A percentile compares a stretch with the other conserved stretches of the same genome.
These are phyloP conservation scores for Penicillium sp. DNA, from an alignment of 2,329 filamentous ascomycete species.

Conservation along the genomic window DNA sequence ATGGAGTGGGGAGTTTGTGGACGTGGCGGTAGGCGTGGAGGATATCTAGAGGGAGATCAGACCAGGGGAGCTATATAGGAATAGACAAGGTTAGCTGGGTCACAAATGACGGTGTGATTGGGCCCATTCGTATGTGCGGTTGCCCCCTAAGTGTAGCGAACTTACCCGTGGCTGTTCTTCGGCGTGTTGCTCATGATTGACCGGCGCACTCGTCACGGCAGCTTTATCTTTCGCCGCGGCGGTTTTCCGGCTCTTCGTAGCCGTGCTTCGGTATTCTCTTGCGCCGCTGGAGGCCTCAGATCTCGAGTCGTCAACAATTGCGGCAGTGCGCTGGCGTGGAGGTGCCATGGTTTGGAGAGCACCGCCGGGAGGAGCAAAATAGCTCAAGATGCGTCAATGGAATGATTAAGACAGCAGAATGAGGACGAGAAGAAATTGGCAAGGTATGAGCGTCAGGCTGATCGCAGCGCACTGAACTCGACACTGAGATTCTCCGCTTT, in stretches of 20 bases:
- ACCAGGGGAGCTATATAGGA: conserved; percentile 39
- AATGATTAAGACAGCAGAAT: no score
- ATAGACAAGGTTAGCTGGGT: background rate
- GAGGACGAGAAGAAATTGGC: conserved; percentile 3
- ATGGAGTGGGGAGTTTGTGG: conserved; percentile 43
- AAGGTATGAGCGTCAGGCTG: conserved; percentile 2
- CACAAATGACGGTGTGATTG: background rate
- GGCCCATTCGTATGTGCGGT: no score
- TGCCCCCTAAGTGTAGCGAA: background rate
- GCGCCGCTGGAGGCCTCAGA: conserved; percentile 45
- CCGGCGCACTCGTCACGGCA: conserved; percentile 29
- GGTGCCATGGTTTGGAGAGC: conserved; percentile 38
- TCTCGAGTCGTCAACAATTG: conserved; percentile 42
- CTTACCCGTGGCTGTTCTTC: conserved; percentile 31
- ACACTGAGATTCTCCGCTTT: conserved; percentile 16
- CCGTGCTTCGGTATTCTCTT: conserved; percentile 31
- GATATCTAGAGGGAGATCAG: conserved; percentile 40
- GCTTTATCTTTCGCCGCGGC: conserved; percentile 24
- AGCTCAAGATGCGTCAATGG: no score
- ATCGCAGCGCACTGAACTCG: conserved; percentile 8
- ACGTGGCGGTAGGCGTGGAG: conserved; percentile 47
- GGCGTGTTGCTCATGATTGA: conserved; percentile 14
- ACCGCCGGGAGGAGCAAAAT: conserved; percentile 2
- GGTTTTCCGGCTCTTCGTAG: conserved; percentile 31
- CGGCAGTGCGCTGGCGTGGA: conserved; percentile 40